Conservation (phyloP, 176 grass and related monocot genomes). For the Lolium rigidum region DNA sequence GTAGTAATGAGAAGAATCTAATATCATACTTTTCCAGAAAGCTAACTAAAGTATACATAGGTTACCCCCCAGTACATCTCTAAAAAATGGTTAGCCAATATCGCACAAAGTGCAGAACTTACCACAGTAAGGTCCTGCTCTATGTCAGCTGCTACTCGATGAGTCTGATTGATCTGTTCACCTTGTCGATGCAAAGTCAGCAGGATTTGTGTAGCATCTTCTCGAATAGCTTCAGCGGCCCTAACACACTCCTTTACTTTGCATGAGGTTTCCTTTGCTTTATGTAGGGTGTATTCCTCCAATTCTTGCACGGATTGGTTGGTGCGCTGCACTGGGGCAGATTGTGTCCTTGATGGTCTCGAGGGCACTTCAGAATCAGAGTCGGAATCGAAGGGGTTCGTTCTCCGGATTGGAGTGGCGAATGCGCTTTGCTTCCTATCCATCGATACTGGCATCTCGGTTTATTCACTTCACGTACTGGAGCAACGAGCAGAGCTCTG, state of each 20-base stretch:
- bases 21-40: background rate
- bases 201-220: slow-evolving; percentile 81
- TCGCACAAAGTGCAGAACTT: slow-evolving; percentile 24
- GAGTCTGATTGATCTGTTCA: slow-evolving; percentile 80
- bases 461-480: slow-evolving; percentile 33
- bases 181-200: slow-evolving; percentile 83
- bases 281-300: slow-evolving; percentile 69
- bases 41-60: background rate
- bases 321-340: slow-evolving; percentile 37
- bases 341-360: slow-evolving; percentile 61
- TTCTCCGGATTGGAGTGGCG: slow-evolving; percentile 50
- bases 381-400: slow-evolving; percentile 76
- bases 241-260: slow-evolving; percentile 86
- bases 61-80: background rate
- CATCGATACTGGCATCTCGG: slow-evolving; percentile 52
- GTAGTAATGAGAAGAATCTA: background rate
- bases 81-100: background rate
- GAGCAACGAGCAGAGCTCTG: slow-evolving; percentile 24
- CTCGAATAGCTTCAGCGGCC: slow-evolving; percentile 87
- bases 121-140: slow-evolving; percentile 93
- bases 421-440: slow-evolving; percentile 59
- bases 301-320: slow-evolving; percentile 79
- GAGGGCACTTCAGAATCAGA: slow-evolving; percentile 66
- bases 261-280: slow-evolving; percentile 64
- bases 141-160: slow-evolving; percentile 71